A percentile compares a stretch with the other conserved stretches of the same genome.
Evolutionary conservation across 768 basidiomycete species (phyloP).

Genomic region (Boletus tomentosulus): DNA sequence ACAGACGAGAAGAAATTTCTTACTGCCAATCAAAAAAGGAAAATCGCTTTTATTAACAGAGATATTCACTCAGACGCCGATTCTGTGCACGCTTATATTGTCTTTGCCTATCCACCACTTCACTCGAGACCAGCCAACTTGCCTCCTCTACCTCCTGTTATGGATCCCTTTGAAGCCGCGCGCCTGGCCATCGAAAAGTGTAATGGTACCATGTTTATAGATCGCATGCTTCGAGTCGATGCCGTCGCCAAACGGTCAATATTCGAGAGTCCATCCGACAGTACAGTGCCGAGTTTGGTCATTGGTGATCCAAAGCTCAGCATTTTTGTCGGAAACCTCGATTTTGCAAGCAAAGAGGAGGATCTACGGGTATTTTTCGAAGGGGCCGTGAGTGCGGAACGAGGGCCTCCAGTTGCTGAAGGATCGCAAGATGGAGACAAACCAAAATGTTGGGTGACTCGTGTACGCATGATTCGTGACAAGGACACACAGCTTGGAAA

Average conservation of each 20-base stretch:
- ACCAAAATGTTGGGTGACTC: constrained; percentile 62
- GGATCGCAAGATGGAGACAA: constrained; percentile 32
- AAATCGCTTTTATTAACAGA: constrained; percentile 89
- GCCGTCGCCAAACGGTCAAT: constrained; percentile 40
- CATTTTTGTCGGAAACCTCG: constrained; percentile 89
- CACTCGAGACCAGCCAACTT: constrained; percentile 43
- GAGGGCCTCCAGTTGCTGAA: constrained; percentile 48
- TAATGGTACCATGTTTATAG: constrained; percentile 73
- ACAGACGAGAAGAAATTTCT: constrained; percentile 63
- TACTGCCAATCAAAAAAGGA: constrained; percentile 83
- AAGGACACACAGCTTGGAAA: constrained; percentile 91
- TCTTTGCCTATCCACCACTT: constrained; percentile 71
- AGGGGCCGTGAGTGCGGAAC: constrained; percentile 62
- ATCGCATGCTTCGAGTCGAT: constrained; percentile 78
- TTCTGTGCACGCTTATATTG: constrained; percentile 83
- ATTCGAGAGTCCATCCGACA: constrained; percentile 14
- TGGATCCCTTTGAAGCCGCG: constrained; percentile 74
- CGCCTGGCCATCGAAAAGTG: constrained; percentile 50
- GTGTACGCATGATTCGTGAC: constrained; percentile 87
- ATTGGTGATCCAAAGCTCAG: constrained; percentile 71
- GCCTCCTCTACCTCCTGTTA: constrained; percentile 44
- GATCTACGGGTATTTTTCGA: constrained; percentile 88
- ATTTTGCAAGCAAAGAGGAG: constrained; percentile 89
- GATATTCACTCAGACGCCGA: constrained; percentile 80
- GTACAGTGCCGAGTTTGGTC: constrained; percentile 20